Conservation (phyloP, 257 asterid genomes). For the Solanum pennellii region DNA sequence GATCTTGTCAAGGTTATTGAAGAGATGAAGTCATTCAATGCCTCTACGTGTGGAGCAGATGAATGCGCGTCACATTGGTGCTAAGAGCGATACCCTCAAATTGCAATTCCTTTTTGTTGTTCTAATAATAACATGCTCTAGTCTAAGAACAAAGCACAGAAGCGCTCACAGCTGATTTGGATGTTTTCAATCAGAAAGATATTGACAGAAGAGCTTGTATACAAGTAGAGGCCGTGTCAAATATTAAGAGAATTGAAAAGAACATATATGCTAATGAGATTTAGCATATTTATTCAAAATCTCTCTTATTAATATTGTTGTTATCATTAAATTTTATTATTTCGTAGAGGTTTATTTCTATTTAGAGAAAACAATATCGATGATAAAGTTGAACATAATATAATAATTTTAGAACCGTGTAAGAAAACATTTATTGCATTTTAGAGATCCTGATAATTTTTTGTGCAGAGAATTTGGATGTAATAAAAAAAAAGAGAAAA, state of each 20-base stretch:
- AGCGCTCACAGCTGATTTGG: background rate
- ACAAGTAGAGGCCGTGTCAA: background rate
- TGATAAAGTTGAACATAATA: background rate
- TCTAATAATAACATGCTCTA: background rate
- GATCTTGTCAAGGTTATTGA: background rate
- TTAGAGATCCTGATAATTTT: too few species aligned
- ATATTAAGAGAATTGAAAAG: background rate
- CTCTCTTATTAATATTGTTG: too few species aligned
- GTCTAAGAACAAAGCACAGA: background rate
- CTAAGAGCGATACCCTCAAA: background rate
- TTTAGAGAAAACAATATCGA: too few species aligned
- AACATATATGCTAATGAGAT: background rate
- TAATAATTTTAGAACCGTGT: too few species aligned
- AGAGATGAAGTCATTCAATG: background rate
- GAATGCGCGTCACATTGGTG: background rate
- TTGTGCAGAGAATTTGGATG: too few species aligned
- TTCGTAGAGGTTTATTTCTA: too few species aligned
- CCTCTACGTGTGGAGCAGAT: background rate
- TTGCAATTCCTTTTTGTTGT: background rate
- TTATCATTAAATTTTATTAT: too few species aligned
- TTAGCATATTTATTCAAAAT: too few species aligned
- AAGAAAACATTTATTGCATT: background rate
- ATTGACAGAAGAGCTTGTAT: background rate
- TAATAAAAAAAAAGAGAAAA: too few species aligned
- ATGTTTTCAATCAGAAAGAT: background rate